Evolutionary conservation across 2,329 filamentous ascomycete species (phyloP), one percentile per base, ranked within the genome.

Genomic region (Trichoderma atroviride): DNA sequence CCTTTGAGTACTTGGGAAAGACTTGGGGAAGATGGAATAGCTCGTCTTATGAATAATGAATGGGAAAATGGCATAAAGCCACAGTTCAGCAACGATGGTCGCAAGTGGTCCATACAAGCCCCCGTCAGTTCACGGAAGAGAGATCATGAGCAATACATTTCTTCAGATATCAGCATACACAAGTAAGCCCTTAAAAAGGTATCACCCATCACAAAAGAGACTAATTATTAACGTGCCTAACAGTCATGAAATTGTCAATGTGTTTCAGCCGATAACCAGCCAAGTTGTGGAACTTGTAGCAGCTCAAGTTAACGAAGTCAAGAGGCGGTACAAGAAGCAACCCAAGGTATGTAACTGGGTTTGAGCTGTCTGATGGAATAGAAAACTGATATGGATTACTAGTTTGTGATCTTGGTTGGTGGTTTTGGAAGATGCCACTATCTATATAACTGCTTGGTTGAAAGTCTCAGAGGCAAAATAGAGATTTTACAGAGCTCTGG

Each of bases 341-440:
- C 77, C 79, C 2, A 79, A 77, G 71, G 79, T 80, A 58, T 40
- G 58, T 9, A 9, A 3, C 1, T 9, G n/a, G 4, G 10, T 1
- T 6, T 24, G 4, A 35, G 3, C 4, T 22, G n/a, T 43, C 10
- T 13, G 7, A 14, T 22, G 1, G 2, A 22, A 22, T 29, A 24
- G 4, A 40, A 5, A 1, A 43, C 55, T 61, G 24, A 62, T 24
- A 2, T n/a, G 2, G 0, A 5, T 5, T 22, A 3, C 5, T 29
- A 82, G 81, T 79, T 77, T 29, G 64, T 83, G 5, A 74, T 82
- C 1, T 74, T 83, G 0, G 81, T 79, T 0, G 81, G 82, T 0
- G 82, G 81, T 0, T 79, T 83, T 5, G 81, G 82, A 0, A 71
- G 77, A 2, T 78, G 74, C 16, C 37, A 59, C 0, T 81, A 78